Base-by-base conservation (phyloP, 306 rosid genomes). In the Begonia peltatifolia region DNA sequence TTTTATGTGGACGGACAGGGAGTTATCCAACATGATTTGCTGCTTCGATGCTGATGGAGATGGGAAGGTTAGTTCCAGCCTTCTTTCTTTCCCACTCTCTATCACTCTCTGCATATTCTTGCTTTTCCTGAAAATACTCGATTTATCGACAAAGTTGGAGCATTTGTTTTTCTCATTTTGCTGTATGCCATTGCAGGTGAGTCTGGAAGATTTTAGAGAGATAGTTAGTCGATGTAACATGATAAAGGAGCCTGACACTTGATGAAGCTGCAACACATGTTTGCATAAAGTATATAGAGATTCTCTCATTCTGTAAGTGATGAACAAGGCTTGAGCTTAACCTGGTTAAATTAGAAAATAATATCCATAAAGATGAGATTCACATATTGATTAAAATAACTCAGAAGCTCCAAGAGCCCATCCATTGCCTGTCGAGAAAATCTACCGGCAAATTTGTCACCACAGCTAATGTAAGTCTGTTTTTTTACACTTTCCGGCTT, bases 31-130 rank as follows among this genome's bases (percentile, higher is more conserved):
- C 67, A 90, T 90, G 97, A 76, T 90, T 61, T 74, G 48, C 60
- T 81, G 55, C 75, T 90, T 90, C 22, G 97, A 90, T 66, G 67
- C 73, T 61, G 87, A 85, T 67, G 73, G 81, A 38, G 94, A 90
- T 64, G 83, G 78, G 46, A 82, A 69, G 90, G 95, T 90, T 20
- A 47, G 75, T 70, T 17, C 18, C 18, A 17, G 18, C 18, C 18
- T 17, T 17, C 18, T 17, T 17, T 17, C 18, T 17, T 17, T 17
- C 18, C 18, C 18, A 17, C 18, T 17, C 18, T 17, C 18, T 1
- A n/a, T n/a, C 18, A 0, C 18, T 17, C 18, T 17, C 18, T 17
- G 18, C 18, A 17, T 17, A 17, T 17, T 17, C 18, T 17, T 1
- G 18, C 18, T 17, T 17, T 17, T 17, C 18, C 18, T 0, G 6